Evolutionary conservation across 495 filamentous ascomycete species (phyloP), one percentile per base, ranked within the genome.

Genomic region (Hyaloscypha bicolor): DNA sequence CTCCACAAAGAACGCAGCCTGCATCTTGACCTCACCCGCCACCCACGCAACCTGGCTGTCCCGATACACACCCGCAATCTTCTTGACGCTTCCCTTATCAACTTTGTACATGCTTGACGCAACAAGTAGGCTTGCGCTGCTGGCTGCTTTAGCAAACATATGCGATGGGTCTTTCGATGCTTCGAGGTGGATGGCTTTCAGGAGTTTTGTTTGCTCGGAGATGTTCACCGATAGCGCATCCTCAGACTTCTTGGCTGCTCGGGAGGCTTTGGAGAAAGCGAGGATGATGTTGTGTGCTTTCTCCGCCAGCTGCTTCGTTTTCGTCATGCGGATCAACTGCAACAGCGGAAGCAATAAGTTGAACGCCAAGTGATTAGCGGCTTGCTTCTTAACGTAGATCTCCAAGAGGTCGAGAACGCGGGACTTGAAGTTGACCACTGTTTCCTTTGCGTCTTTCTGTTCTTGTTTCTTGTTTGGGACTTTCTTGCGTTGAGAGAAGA

Each of bases 351-450:
- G 22, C 19, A 75, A 35, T 14, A 76, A 63, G 8, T 32, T 82
- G 51, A 96, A 83, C 0, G 88, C 83, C 0, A 93, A 80, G 0
- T 85, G 74, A 60, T 88, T 88, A 14, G 82, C 76, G 57, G 91
- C 87, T 76, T 93, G 86, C 68, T 92, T 88, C 76, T 93, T 96
- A 67, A 94, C 82, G 76, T 90, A 98, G 67, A 96, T 91, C 67
- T 91, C 85, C 29, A 98, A 83, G 0, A 98, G 81, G 72, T 98
- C 95, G 16, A 99, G 80, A 9, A 97, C 88, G 42, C 93, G 90
- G 79, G 90, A 91, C 82, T 99, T 99, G 86, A 98, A 97, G 78
- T 94, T 93, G 70, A 95, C 79, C 72, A 98, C 91, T n/a, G 84
- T 91, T 63, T 94, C 91, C 72, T 91, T 93, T 55, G 95, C 92